phyloP scores from a whole-genome alignment of 495 filamentous ascomycete species.

The Trichoderma virens region DNA sequence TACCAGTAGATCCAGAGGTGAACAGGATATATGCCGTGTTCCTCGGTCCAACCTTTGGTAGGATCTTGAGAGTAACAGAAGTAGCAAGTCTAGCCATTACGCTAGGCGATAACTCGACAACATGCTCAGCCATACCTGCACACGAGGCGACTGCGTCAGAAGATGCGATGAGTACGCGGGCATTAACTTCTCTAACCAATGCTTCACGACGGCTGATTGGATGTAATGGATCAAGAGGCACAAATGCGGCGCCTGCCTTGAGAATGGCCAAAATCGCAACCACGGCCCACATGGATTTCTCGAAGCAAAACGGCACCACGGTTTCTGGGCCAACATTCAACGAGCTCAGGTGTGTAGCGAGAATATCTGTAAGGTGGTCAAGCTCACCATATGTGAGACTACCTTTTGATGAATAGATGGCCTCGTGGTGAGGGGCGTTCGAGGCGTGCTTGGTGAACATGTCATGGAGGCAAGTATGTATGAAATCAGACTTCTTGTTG shows the following conservation, averaged over 20 bases:
- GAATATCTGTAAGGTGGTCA: background rate
- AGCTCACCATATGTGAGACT: constrained; percentile 10
- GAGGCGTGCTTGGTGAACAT: background rate
- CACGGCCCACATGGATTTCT: constrained; percentile 9
- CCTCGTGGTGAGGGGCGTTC: background rate
- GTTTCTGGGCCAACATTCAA: constrained; percentile 40
- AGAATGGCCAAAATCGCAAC: background rate
- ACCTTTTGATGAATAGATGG: background rate
- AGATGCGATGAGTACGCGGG: background rate
- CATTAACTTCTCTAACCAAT: background rate
- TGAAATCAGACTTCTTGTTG: background rate
- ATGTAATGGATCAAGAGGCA: constrained; percentile 7
- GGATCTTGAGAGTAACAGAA: constrained; percentile 18
- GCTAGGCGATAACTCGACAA: constrained; percentile 14
- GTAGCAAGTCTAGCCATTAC: background rate
- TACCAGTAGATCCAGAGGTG: constrained; percentile 49
- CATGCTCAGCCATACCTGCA: constrained; percentile 6
- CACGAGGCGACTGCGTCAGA: constrained; percentile 14
- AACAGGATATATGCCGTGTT: constrained; percentile 43
- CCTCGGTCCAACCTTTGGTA: constrained; percentile 19
- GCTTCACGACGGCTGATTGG: background rate
- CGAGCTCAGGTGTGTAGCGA: background rate
- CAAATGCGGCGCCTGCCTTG: constrained; percentile 4
- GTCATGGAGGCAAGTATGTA: background rate
- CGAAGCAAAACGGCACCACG: constrained; percentile 36